phyloP scores from a whole-genome alignment of 805 yeast species.

The Saccharomyces eubayanus region DNA sequence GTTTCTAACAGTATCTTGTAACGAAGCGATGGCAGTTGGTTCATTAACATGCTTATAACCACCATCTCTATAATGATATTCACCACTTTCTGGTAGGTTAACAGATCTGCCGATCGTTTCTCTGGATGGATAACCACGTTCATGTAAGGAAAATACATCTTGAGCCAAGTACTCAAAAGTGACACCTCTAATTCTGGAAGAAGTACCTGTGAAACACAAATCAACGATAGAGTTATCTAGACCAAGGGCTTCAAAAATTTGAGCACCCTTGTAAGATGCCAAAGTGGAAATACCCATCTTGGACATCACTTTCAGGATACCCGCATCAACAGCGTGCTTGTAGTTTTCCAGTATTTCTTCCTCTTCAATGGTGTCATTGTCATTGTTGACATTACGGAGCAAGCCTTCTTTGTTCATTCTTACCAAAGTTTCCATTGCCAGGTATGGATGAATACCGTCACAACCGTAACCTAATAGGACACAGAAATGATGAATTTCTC shows the following conservation, averaged over 20 bases:
- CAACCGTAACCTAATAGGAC: slow-evolving; percentile 95
- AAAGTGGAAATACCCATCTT: slow-evolving; percentile 98
- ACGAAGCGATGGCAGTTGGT: slow-evolving; percentile 87
- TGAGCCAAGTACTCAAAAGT: slow-evolving; percentile 94
- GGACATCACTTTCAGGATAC: slow-evolving; percentile 94
- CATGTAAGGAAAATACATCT: slow-evolving; percentile 91
- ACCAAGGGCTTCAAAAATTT: slow-evolving; percentile 94
- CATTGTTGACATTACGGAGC: slow-evolving; percentile 40
- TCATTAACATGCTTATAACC: slow-evolving; percentile 94
- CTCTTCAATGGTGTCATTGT: slow-evolving; percentile 37
- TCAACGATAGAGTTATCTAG: slow-evolving; percentile 92
- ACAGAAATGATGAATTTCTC: slow-evolving; percentile 95
- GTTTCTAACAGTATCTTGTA: slow-evolving; percentile 97
- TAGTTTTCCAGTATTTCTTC: slow-evolving; percentile 65
- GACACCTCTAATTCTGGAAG: slow-evolving; percentile 91
- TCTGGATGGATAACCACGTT: slow-evolving; percentile 80
- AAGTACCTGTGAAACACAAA: slow-evolving; percentile 93
- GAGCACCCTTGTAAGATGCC: slow-evolving; percentile 98
- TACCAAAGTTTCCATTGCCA: slow-evolving; percentile 81
- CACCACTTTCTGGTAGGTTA: slow-evolving; percentile 84
- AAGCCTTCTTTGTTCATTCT: slow-evolving; percentile 78
- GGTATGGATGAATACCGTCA: slow-evolving; percentile 89
- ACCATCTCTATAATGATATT: slow-evolving; percentile 97
- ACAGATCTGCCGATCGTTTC: slow-evolving; percentile 60
- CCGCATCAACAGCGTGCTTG: slow-evolving; percentile 78